Base-by-base conservation (phyloP, 73 alveolate species). In the Symbiodinium pilosum region DNA sequence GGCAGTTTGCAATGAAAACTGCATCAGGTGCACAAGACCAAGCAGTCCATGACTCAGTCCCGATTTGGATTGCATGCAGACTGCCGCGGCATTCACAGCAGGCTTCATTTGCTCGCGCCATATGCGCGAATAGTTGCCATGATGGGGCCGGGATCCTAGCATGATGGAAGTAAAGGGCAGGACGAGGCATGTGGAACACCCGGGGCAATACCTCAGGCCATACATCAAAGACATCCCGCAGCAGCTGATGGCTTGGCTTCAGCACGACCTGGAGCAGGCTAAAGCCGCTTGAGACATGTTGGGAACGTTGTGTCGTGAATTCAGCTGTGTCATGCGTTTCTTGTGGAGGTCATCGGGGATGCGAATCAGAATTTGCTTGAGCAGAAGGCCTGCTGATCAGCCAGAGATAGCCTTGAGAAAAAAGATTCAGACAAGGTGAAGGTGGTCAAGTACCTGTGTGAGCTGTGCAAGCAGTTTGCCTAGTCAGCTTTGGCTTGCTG, bases 221-320 rank as follows among this genome's bases (percentile, higher is more conserved):
- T 91, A 69, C 89, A n/a, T 91, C 83, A 91, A 91, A 36, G 97
- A 91, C 32, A 84, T 91, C 24, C 89, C 97, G 38, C 77, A 91
- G 77, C 68, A 43, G 42, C 77, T 91, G 89, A 42, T 91, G 88
- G 42, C 89, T 0, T 91, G 97, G 87, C 88, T 91, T 11, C 97
- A 91, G 81, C 97, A 91, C 52, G 97, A 71, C 51, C 89, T 91
- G 16, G 97, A 91, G 52, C 97, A 91, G 97, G 97, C 77, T n/a
- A n/a, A n/a, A 30, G 85, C 9, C 44, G 21, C 77, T 30, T 3
- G 85, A 43, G 16, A 9, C 24, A 73, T 59, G 36, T 20, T 59
- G 8, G 32, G 85, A 43, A 36, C 32, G 44, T 34, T n/a, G 3
- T 36, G 8, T 30, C 42, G n/a, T n/a, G n/a, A n/a, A n/a, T n/a